A percentile compares a stretch with the other conserved stretches of the same genome.
These are phyloP conservation scores for Neurospora sp. DNA, from an alignment of 2,329 filamentous ascomycete genomes.

Conservation along the genomic window DNA sequence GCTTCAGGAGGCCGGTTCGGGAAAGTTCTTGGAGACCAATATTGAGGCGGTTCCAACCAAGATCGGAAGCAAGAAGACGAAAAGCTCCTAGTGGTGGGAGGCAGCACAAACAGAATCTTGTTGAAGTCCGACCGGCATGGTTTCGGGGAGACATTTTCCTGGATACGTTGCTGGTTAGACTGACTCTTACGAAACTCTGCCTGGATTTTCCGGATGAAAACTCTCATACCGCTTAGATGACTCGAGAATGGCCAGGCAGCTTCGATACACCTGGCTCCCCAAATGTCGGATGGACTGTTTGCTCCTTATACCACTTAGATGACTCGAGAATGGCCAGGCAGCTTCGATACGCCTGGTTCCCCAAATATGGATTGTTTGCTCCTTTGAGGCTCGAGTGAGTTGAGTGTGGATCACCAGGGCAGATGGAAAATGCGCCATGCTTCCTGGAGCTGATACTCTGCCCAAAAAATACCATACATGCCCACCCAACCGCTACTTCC, in stretches of 20 bases:
- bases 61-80: conserved; percentile 28
- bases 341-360: no score
- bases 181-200: background rate
- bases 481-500: background rate
- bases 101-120: background rate
- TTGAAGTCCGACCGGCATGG: background rate
- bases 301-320: no score
- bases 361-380: background rate
- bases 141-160: background rate
- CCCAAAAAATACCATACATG: background rate
- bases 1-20: conserved; percentile 36
- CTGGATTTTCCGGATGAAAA: background rate
- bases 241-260: background rate
- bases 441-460: background rate
- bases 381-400: background rate
- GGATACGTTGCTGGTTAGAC: background rate
- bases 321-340: no score
- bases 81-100: background rate
- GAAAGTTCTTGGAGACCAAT: conserved; percentile 35
- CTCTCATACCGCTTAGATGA: background rate
- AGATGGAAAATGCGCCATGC: background rate
- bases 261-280: no score
- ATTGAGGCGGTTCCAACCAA: conserved; percentile 34
- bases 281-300: no score
- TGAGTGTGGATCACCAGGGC: background rate